Conservation (phyloP, 2,329 filamentous ascomycete species). For the Leptodontidium sp. region DNA sequence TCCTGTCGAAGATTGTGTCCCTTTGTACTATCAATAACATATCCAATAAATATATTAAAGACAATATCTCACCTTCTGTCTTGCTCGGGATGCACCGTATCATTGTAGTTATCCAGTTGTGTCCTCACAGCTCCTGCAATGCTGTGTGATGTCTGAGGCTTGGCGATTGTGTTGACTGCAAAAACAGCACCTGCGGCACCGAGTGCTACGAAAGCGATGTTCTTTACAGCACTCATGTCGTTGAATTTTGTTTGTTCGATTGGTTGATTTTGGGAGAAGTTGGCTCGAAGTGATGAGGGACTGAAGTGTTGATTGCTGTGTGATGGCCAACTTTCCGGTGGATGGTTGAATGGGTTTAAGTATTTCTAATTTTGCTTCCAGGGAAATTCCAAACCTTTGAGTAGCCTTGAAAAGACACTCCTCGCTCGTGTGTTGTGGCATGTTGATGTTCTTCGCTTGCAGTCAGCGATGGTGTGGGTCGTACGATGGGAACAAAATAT, state of each 20-base stretch:
- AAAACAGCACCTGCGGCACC: constrained; percentile 32
- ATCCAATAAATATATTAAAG: background rate
- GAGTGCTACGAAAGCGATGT: constrained; percentile 31
- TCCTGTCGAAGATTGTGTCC: constrained; percentile 38
- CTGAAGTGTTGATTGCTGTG: background rate
- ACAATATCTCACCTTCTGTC: constrained; percentile 27
- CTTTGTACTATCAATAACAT: constrained; percentile 18
- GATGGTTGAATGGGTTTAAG: background rate
- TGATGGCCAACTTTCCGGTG: background rate
- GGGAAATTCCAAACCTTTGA: background rate
- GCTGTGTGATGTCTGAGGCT: constrained; percentile 29
- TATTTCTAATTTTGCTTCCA: background rate
- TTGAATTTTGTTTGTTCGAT: constrained; percentile 1
- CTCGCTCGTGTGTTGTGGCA: constrained; percentile 11
- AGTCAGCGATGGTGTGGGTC: constrained; percentile 6
- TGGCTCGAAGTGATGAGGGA: background rate
- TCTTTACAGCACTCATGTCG: constrained; percentile 25
- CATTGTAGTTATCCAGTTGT: constrained; percentile 36
- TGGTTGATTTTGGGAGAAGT: background rate
- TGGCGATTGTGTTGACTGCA: constrained; percentile 28
- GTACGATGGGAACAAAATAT: constrained; percentile 7
- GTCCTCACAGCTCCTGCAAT: constrained; percentile 32
- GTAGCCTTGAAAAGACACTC: background rate
- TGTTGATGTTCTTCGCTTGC: constrained; percentile 6
- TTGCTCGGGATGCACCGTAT: constrained; percentile 30